Base-by-base conservation (phyloP, 768 basidiomycete species). In the Roridomyces roridus region DNA sequence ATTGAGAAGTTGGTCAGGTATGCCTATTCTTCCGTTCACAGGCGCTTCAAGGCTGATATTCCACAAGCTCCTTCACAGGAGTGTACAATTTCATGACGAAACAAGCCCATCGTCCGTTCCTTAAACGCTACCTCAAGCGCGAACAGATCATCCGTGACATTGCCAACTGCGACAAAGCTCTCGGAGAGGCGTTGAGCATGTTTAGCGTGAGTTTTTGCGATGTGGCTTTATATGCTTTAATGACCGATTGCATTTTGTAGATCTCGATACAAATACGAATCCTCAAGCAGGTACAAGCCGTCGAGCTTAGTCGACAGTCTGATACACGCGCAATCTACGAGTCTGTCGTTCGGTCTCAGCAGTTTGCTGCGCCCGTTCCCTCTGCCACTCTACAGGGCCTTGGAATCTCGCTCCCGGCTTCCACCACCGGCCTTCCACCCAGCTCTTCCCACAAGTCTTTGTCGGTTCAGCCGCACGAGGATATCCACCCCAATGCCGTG, bases 41-140 rank as follows among this genome's bases (percentile, higher is more conserved):
- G 11, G 31, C n/a, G 40, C 7, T 26, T 46, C 8, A 23, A 7
- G 24, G 14, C 39, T 59, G 35, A 47, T 39, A 41, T 40, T 17
- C 25, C 24, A 47, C 6, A 42, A 57, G 47, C 39, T 50, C 60
- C 23, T 55, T 54, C 43, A 59, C 56, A 21, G 42, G 44, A 45
- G 56, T 56, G 28, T 36, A 59, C 34, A 55, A 48, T 46, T 63
- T 46, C 29, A 67, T 63, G 57, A 37, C 55, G 12, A 86, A 84
- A 60, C 85, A 91, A 60, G 74, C 77, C 15, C 75, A 82, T 37
- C 75, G 89, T 2, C 88, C 91, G 0, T 93, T 92, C 73, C 71
- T 94, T 59, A 90, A 91, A 70, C 80, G 90, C 5, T 93, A 90
- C 65, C 77, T 94, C 35, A 85, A 86, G 66, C 82, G 89, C 39